Conservation (phyloP, 306 rosid species). For the Malus sylvestris region DNA sequence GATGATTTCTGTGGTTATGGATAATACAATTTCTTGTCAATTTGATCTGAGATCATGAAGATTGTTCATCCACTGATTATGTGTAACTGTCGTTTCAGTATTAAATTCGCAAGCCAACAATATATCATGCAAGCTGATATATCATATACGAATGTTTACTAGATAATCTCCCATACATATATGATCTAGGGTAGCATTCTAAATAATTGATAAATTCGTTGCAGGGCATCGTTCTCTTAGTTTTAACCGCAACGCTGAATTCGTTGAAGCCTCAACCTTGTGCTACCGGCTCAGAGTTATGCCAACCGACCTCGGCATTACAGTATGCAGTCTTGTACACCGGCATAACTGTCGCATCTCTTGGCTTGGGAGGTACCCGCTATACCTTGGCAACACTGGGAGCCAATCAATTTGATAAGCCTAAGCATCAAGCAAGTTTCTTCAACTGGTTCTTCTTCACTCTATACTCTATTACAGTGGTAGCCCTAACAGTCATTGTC, state of each 20-base stretch:
- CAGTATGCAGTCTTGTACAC: conserved; percentile 30
- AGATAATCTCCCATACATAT: no score
- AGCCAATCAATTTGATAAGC: conserved; percentile 37
- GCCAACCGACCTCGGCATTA: conserved; percentile 14
- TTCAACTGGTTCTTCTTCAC: conserved; percentile 44
- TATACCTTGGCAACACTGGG: conserved; percentile 44
- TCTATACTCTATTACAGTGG: background rate
- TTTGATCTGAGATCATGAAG: background rate
- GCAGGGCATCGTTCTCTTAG: conserved; percentile 30
- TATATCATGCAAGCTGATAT: no score
- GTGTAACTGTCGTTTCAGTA: background rate
- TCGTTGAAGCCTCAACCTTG: conserved; percentile 36
- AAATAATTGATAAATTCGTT: background rate
- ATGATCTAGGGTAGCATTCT: no score
- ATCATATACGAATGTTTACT: no score
- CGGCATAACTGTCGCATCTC: conserved; percentile 14
- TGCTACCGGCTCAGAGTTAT: conserved; percentile 9
- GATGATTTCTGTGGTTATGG: background rate
- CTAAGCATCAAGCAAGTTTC: conserved; percentile 20
- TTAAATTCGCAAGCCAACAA: background rate
- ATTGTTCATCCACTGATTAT: no score
- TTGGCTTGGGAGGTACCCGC: conserved; percentile 45
- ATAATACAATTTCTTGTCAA: background rate
- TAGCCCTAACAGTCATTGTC: conserved; percentile 23
- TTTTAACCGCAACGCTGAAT: conserved; percentile 15